Conservation (phyloP, 805 yeast species). For the Barnettozyma sucrosica region DNA sequence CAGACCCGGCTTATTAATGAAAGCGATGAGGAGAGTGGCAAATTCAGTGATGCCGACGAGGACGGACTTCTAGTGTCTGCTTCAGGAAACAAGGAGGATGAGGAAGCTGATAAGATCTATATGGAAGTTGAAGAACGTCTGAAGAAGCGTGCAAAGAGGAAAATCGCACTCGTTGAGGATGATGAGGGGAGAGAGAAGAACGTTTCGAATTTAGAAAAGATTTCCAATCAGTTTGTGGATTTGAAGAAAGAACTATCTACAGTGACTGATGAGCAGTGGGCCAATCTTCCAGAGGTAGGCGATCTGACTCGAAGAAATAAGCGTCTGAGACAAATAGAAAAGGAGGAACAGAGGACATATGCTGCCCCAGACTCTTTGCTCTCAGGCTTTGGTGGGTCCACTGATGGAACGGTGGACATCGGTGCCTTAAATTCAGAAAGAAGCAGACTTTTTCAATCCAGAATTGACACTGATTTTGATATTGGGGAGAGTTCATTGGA, state of each 20-base stretch:
- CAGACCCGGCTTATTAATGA: conserved; percentile 22
- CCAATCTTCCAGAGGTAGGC: conserved; percentile 75
- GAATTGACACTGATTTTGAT: conserved; percentile 38
- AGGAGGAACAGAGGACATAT: conserved; percentile 62
- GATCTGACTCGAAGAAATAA: conserved; percentile 81
- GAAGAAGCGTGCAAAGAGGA: conserved; percentile 25
- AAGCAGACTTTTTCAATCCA: conserved; percentile 50
- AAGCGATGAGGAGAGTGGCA: conserved; percentile 19
- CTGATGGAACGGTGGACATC: conserved; percentile 35
- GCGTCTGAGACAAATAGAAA: conserved; percentile 56
- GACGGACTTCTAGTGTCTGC: conserved; percentile 24
- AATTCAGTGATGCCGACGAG: conserved; percentile 22
- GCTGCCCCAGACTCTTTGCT: conserved; percentile 76
- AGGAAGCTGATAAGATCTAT: conserved; percentile 73
- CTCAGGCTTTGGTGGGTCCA: conserved; percentile 27
- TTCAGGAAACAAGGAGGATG: conserved; percentile 46
- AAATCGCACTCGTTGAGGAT: conserved; percentile 19
- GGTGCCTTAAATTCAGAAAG: conserved; percentile 56
- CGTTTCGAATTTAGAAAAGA: conserved; percentile 17
- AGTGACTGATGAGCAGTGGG: conserved; percentile 73
- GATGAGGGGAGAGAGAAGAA: conserved; percentile 24
- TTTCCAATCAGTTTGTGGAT: conserved; percentile 58
- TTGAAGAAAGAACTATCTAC: conserved; percentile 54
- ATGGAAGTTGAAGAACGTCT: conserved; percentile 57
- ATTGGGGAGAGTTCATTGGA: conserved; percentile 14